These are phyloP conservation scores for Cubamyces sp. DNA, from an alignment of 768 basidiomycete genomes.

Conservation along the genomic window DNA sequence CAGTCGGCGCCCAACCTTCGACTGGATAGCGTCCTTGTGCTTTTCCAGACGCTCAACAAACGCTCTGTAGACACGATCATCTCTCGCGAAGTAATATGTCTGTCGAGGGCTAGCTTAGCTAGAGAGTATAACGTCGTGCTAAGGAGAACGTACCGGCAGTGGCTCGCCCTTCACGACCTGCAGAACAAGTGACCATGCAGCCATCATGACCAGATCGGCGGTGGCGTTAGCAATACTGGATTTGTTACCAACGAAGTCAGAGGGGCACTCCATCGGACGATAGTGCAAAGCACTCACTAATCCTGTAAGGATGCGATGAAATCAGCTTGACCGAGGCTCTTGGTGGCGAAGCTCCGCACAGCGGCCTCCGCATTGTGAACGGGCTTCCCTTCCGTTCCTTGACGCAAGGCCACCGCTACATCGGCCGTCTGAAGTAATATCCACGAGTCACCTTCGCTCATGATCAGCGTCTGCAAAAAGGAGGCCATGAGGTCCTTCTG, in stretches of 20 bases:
- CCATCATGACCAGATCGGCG: constrained; percentile 81
- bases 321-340: constrained; percentile 77
- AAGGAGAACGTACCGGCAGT: constrained; percentile 65
- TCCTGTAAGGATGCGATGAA: constrained; percentile 85
- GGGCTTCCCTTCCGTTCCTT: constrained; percentile 70
- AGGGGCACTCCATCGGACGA: neutral
- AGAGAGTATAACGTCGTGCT: no score
- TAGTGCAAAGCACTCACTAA: constrained; percentile 61
- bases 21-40: constrained; percentile 48
- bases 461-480: constrained; percentile 92
- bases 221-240: constrained; percentile 86
- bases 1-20: constrained; percentile 55
- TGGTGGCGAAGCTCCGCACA: constrained; percentile 87
- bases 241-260: neutral
- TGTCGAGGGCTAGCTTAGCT: constrained; percentile 34
- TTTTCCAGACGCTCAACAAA: constrained; percentile 51
- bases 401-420: constrained; percentile 69
- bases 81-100: constrained; percentile 94
- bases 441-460: constrained; percentile 96
- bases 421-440: constrained; percentile 71
- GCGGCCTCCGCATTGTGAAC: constrained; percentile 74
- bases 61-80: constrained; percentile 81
- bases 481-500: constrained; percentile 88
- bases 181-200: constrained; percentile 72
- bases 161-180: constrained; percentile 61